Evolutionary conservation across 2,329 filamentous ascomycete genomes (phyloP).

Genomic region (Monosporascus sp.): DNA sequence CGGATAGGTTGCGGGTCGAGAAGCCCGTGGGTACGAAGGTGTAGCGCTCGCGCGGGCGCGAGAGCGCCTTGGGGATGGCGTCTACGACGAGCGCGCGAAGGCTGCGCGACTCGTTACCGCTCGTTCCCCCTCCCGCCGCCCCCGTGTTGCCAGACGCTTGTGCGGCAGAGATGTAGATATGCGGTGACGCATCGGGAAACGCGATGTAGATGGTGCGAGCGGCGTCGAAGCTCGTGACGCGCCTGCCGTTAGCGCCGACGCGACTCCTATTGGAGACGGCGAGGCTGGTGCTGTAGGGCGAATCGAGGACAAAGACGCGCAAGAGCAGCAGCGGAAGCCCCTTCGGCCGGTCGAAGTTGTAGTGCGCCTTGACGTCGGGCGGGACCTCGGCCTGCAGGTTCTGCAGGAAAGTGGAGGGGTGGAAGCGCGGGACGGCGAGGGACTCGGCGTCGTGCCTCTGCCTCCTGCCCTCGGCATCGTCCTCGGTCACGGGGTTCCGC

Average conservation of each 20-base stretch:
- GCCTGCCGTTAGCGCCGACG: slow-evolving; percentile 21
- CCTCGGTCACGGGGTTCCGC: slow-evolving; percentile 33
- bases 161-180: slow-evolving; percentile 56
- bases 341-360: slow-evolving; percentile 69
- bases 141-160: slow-evolving; percentile 38
- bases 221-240: slow-evolving; percentile 50
- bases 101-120: slow-evolving; percentile 50
- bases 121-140: slow-evolving; percentile 27
- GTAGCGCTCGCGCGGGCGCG: slow-evolving; percentile 67
- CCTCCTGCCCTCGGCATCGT: slow-evolving; percentile 28
- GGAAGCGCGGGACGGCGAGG: slow-evolving; percentile 63
- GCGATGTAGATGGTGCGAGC: slow-evolving; percentile 73
- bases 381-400: slow-evolving; percentile 70
- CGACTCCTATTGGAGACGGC: slow-evolving; percentile 31
- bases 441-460: slow-evolving; percentile 37
- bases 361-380: slow-evolving; percentile 79
- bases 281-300: slow-evolving; percentile 66
- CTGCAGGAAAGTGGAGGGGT: slow-evolving; percentile 73
- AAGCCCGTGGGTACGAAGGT: slow-evolving; percentile 64
- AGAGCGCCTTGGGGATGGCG: slow-evolving; percentile 78
- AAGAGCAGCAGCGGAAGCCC: slow-evolving; percentile 66
- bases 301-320: slow-evolving; percentile 75
- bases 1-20: slow-evolving; percentile 65
- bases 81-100: slow-evolving; percentile 69
- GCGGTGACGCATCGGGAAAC: slow-evolving; percentile 75